Evolutionary conservation across 148 eudicot genomes (phyloP), one percentile per base, ranked within the genome.

Genomic region (Nyssa sinensis): DNA sequence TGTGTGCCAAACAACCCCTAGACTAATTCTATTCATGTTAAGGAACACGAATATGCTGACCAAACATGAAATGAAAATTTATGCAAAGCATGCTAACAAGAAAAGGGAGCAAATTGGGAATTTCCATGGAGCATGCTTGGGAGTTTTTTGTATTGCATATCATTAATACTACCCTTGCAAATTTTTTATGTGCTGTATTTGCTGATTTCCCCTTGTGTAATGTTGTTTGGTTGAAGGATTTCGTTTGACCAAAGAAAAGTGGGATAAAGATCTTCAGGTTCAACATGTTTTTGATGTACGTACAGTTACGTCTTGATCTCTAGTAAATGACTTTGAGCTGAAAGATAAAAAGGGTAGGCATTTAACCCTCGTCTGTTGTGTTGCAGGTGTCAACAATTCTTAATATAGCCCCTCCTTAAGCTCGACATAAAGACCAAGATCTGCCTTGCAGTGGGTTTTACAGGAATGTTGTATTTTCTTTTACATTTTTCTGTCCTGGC

Each of bases 161-260:
- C 29, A 25, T 12, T 6, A 13, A n/a, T 23, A 23, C 16, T 66
- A 31, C 19, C 23, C n/a, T 5, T 16, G 31, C 17, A 23, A 39
- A 39, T 37, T 35, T 39, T 10, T 5, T 23, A 25, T 24, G 25
- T 24, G 30, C 29, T 5, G n/a, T 24, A 23, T 39, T 37, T 39
- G 49, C 31, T 66, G 31, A 1, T 66, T 37, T 8, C 37, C 39
- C 21, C 24, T 12, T 66, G 25, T 17, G 37, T 23, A 51, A 25
- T 66, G 53, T 24, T 66, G 53, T 24, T 39, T 39, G 70, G 70
- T 24, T 66, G 70, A 66, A 66, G 55, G 70, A 39, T 66, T 25
- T n/a, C 35, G 53, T 25, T 27, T 9, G 23, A 39, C 24, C 30
- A 14, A 39, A 12, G 53, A 9, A 13, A 35, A 30, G 9, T 12